Base-by-base conservation (phyloP, 148 eudicot genomes). In the Rhododendron griersonianum region DNA sequence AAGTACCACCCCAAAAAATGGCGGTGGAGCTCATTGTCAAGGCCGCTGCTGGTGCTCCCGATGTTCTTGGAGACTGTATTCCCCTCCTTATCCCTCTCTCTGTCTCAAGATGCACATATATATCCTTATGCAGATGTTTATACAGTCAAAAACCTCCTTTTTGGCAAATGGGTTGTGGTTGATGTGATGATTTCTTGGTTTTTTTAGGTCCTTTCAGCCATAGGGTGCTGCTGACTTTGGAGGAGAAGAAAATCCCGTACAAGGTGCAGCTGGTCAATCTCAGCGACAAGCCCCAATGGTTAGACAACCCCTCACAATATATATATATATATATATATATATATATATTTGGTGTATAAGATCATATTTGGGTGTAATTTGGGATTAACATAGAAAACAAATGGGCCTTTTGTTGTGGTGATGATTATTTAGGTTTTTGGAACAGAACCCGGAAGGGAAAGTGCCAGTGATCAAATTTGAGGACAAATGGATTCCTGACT, bases 231-330 rank as follows among this genome's bases (percentile, higher is more conserved):
- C 84, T 95, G 63, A 94, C 96, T 44, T 87, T 96, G 90, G 99
- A 96, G 87, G 99, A 95, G 90, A 96, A 96, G 94, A 91, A 92
- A 57, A 63, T 96, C 71, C 89, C 94, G 11, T 96, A 96, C 88
- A 93, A 92, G 84, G 51, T 88, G 39, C 93, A 93, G 83, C 91
- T 96, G 67, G 92, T 96, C 87, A 83, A 94, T 88, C 61, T 90
- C 65, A 86, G 79, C 73, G 87, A 92, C 90, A 96, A 95, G 84
- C 99, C 98, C 86, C 83, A 91, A 77, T 96, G 98, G 98, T 96
- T 74, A 21, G 30, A 15, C 44, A 51, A 80, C 33, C 71, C 50
- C 35, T 35, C 67, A 9, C 19, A 33, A 67, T 30, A 30, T 30
- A 30, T 30, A 30, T 30, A 30, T 30, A 30, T 30, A 30, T 30